Base-by-base conservation (phyloP, 768 basidiomycete genomes). In the Phylloporus scabripes region DNA sequence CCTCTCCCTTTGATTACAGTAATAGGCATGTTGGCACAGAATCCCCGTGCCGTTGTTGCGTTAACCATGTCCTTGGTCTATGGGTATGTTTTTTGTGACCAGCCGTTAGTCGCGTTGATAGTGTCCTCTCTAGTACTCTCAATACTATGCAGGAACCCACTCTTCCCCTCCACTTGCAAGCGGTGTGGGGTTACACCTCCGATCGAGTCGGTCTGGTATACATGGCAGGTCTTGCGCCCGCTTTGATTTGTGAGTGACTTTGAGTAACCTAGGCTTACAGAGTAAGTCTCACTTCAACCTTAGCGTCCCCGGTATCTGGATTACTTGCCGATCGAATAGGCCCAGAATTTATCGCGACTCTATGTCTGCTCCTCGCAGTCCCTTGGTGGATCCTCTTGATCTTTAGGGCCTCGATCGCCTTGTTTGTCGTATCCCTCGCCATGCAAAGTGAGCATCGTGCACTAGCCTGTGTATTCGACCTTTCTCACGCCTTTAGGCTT, bases 301-400 rank as follows among this genome's bases (percentile, higher is more conserved):
- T 41, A 86, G 83, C 84, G 0, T 74, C 79, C 9, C 76, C 82
- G 1, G 20, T 85, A 2, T 61, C 78, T n/a, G 87, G 87, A 1
- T 78, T 73, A 62, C 64, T 75, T 17, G 63, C 75, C 2, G 87
- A 90, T 60, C 71, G 69, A 42, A 58, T 68, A 9, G 85, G 85
- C 8, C 52, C 82, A 2, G 79, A 79, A 52, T 82, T 75, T 70
- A 70, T 81, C 32, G 72, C 79, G 1, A 54, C 72, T 37, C 46
- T 72, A 10, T 78, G 72, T 45, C 58, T 85, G 24, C 2, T 79
- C 2, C 62, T 82, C 9, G 63, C 82, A 1, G 39, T 85, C 6
- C 87, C 87, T 0, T 88, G 84, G 81, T 83, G 77, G 73, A 66
- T 72, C 14, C 56, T 82, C 4, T 56, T 87, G 55, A 71, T 74